Evolutionary conservation across 164 flowering plant genomes (phyloP).

Genomic region (Warburgia ugandensis): DNA sequence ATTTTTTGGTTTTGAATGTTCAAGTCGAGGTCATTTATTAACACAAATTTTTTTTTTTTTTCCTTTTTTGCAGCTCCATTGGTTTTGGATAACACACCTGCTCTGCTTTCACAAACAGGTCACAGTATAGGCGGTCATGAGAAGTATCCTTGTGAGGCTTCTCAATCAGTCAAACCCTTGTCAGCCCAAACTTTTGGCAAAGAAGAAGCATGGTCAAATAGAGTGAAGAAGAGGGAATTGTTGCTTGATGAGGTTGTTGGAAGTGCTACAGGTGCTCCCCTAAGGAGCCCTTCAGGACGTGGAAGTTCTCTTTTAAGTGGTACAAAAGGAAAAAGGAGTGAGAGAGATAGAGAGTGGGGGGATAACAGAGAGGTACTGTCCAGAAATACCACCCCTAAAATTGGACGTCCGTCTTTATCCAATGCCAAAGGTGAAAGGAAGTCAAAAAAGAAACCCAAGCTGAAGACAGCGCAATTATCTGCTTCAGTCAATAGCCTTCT

Average conservation of each 20-base stretch:
- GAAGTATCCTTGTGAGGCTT: conserved; percentile 33
- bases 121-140: too few species aligned
- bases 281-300: conserved; percentile 32
- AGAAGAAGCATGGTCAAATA: conserved; percentile 49
- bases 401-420: conserved; percentile 53
- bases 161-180: conserved; percentile 23
- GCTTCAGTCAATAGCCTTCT: conserved; percentile 64
- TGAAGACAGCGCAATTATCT: conserved; percentile 68
- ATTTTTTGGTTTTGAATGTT: too few species aligned
- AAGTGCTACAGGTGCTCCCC: conserved; percentile 31
- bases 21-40: too few species aligned
- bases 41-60: too few species aligned
- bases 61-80: too few species aligned
- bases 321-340: conserved; percentile 88
- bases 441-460: conserved; percentile 74
- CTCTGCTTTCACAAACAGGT: too few species aligned
- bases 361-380: conserved; percentile 58
- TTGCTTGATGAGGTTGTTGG: conserved; percentile 73
- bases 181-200: conserved; percentile 38
- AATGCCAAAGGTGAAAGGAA: conserved; percentile 76
- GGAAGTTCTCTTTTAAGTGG: conserved; percentile 56
- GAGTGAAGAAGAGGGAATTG: conserved; percentile 71
- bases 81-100: too few species aligned
- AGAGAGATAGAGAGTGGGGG: conserved; percentile 92
- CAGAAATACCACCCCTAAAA: conserved; percentile 43